Evolutionary conservation across 495 filamentous ascomycete species (phyloP).

Genomic region (Acidiella bohemica): DNA sequence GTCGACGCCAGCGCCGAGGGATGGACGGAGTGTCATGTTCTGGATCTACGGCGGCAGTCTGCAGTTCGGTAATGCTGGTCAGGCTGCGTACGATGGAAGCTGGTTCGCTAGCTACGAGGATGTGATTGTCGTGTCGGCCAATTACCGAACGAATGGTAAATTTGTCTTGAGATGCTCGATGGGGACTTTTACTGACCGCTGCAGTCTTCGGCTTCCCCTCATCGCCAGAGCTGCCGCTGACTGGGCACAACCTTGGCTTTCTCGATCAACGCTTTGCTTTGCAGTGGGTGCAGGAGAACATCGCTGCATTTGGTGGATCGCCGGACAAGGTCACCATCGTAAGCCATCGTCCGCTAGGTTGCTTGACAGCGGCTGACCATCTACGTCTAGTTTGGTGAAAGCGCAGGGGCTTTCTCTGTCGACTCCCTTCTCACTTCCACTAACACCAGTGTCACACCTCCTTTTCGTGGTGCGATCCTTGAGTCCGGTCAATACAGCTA

Average conservation of each 20-base stretch:
- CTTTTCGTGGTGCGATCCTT: constrained; percentile 23
- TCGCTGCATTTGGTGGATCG: constrained; percentile 22
- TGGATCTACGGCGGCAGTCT: constrained; percentile 25
- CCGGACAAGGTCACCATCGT: constrained; percentile 20
- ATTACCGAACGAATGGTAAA: constrained; percentile 23
- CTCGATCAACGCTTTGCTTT: constrained; percentile 24
- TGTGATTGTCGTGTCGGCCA: constrained; percentile 21
- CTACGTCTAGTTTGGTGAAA: constrained; percentile 21
- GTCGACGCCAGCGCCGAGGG: constrained; percentile 15
- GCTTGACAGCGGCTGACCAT: no score
- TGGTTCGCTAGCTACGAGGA: constrained; percentile 21
- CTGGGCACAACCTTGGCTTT: constrained; percentile 21
- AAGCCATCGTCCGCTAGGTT: no score
- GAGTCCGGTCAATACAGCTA: constrained; percentile 17
- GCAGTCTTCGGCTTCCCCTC: constrained; percentile 25
- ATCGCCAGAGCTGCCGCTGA: constrained; percentile 13
- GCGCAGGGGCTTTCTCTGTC: constrained; percentile 15
- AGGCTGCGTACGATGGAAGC: constrained; percentile 19
- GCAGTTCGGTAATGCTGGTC: constrained; percentile 23
- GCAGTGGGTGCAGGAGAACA: constrained; percentile 24
- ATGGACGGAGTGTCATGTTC: constrained; percentile 24
- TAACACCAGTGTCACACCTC: constrained; percentile 11
- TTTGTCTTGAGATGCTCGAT: no score
- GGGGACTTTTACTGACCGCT: background rate
- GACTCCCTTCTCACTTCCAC: constrained; percentile 19